Evolutionary conservation across 257 asterid genomes (phyloP), one percentile per base, ranked within the genome.

Genomic region (Jacaranda mimosifolia): DNA sequence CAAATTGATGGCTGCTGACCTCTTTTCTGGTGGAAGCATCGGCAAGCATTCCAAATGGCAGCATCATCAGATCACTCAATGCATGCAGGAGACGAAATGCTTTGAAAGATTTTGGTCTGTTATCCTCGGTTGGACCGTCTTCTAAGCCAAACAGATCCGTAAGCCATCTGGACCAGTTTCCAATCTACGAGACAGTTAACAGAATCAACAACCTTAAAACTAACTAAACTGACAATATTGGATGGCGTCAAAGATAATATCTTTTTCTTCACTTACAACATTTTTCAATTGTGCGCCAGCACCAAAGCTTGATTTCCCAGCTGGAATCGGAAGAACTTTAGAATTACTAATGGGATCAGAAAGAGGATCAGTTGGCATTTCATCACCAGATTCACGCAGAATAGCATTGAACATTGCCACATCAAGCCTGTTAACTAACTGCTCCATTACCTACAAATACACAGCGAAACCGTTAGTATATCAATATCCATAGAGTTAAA

Each of bases 341-440:
- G 91, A 66, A 71, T 94, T 91, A 79, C 89, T 79, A 58, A 94
- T 92, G 80, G 99, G 99, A 85, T 94, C 98, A 48, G 99, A 94
- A 60, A 92, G 83, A 35, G 99, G 99, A 88, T 94, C 97, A 9
- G 98, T 90, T 15, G 98, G 96, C 96, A 92, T 89, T 40, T 89
- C 97, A 75, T 89, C 89, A 36, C 86, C 89, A 68, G 97, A 87
- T 74, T 87, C 94, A 13, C 98, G 99, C 60, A 94, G 93, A 77
- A 92, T 92, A 67, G 99, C 98, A 63, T 94, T 94, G 95, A 94
- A 91, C 97, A 94, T 94, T 26, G 98, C 98, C 63, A 92, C 92
- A 45, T 94, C 99, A 67, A 94, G 88, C 83, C 98, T 85, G 72
- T 85, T 86, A 77, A 94, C 98, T 74, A 92, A 78, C 86, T 92